These are phyloP conservation scores for Marchantia polymorpha DNA, from an alignment of 225 moss, liverwort and hornwort species.

Conservation along the genomic window DNA sequence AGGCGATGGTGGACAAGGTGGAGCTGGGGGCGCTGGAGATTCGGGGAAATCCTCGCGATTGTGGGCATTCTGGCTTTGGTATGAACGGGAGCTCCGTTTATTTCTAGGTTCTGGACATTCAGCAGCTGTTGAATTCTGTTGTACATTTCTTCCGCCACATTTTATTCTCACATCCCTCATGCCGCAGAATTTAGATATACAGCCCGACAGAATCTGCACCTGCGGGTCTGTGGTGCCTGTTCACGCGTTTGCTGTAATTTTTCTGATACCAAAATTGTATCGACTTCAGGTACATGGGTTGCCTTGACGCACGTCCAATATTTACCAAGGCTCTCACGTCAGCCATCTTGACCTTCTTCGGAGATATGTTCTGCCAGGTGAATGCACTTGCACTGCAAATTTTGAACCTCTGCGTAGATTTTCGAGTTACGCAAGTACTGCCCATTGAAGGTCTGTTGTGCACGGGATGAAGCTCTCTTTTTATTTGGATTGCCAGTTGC, in stretches of 20 bases:
- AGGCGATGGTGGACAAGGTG: conserved; percentile 19
- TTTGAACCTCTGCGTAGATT: not conserved
- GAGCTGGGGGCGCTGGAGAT: conserved; percentile 26
- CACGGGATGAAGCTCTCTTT: not conserved
- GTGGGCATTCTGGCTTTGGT: conserved; percentile 36
- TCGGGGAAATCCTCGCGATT: conserved; percentile 26
- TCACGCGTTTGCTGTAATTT: not conserved
- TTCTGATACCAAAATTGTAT: not conserved
- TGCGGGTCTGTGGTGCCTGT: not conserved
- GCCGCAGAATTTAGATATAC: too few species aligned
- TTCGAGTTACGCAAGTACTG: not conserved
- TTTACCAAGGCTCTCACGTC: conserved; percentile 46
- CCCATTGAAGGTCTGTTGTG: not conserved
- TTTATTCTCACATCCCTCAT: not conserved
- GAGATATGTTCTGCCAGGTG: conserved; percentile 47
- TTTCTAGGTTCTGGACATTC: not conserved
- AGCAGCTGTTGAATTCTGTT: not conserved
- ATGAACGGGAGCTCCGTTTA: not conserved
- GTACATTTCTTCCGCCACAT: not conserved
- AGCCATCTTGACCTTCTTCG: conserved; percentile 32
- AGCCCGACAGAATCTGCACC: too few species aligned
- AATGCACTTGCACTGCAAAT: conserved; percentile 14
- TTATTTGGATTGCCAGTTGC: not conserved
- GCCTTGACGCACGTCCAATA: conserved; percentile 39
- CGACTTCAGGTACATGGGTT: conserved; percentile 36